phyloP scores from a whole-genome alignment of 1,139 yeast species.

The Kodamaea alishanica region DNA sequence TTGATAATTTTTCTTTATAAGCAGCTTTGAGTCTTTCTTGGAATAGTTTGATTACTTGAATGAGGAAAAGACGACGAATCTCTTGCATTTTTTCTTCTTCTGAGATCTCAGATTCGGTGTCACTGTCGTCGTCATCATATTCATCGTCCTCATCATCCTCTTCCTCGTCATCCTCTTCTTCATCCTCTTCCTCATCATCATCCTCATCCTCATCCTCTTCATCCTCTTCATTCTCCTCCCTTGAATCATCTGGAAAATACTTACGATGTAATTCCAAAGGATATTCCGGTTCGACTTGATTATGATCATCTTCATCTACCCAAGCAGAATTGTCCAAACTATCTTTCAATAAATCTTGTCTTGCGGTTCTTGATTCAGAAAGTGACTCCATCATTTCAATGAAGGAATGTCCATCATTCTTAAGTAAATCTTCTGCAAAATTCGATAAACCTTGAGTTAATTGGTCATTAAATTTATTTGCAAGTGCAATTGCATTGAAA shows the following conservation, averaged over 20 bases:
- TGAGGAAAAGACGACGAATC: constrained; percentile 70
- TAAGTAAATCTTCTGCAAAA: constrained; percentile 74
- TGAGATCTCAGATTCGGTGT: constrained; percentile 44
- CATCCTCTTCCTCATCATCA: constrained; percentile 26
- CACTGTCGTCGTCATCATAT: constrained; percentile 25
- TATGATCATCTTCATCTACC: constrained; percentile 24
- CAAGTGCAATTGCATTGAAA: constrained; percentile 6
- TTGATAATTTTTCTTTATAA: constrained; percentile 69
- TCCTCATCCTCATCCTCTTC: constrained; percentile 25
- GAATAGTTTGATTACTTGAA: constrained; percentile 70
- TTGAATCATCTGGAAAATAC: constrained; percentile 5
- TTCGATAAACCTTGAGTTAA: constrained; percentile 43
- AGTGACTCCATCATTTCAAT: constrained; percentile 75
- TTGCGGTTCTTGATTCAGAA: constrained; percentile 53
- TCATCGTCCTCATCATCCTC: constrained; percentile 31
- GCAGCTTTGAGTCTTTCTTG: constrained; percentile 70
- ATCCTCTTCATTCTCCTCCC: constrained; percentile 19
- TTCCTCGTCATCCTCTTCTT: constrained; percentile 32
- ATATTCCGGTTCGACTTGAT: constrained; percentile 12
- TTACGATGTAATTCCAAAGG: constrained; percentile 1
- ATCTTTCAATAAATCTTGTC: constrained; percentile 37
- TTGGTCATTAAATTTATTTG: constrained; percentile 17
- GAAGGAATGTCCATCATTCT: constrained; percentile 71
- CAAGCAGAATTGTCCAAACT: constrained; percentile 17
- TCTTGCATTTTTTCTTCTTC: constrained; percentile 72